Evolutionary conservation across 768 basidiomycete species (phyloP), one percentile per base, ranked within the genome.

Genomic region (Dacryopinax primogenitus): DNA sequence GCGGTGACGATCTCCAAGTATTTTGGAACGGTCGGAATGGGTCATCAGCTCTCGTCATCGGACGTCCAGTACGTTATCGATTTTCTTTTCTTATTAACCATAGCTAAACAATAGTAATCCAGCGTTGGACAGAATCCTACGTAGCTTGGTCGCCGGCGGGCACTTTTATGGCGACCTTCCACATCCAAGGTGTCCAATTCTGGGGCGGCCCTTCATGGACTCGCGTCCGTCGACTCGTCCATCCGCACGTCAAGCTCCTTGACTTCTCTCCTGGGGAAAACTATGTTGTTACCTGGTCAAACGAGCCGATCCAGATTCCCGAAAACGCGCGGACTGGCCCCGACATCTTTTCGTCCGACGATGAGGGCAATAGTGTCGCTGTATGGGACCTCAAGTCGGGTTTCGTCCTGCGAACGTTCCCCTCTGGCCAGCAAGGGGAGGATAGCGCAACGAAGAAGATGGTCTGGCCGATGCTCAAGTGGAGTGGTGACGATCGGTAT

Each of bases 321-420:
- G 87, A 90, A 66, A 85, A 85, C 67, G 85, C 87, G 39, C 78
- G 83, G 32, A 88, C 90, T 74, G 90, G 92, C 9, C 67, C 86
- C 84, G 62, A 87, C 87, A 72, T 90, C 83, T 90, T 93, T 77
- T 88, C 91, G 51, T 85, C 88, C 3, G 93, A 95, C 66, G 96
- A 98, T 74, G 93, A 95, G 77, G 96, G 93, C 33, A 93, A 95
- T 77, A 88, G 92, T 70, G 82, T 98, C 67, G 96, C 94, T 65
- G 85, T 99, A n/a, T 99, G 96, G 96, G 92, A 98, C 71, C 85
- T 95, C 79, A 94, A 92, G 76, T 87, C 93, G 18, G 92, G 92
- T 30, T 81, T 87, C 69, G 84, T 98, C 23, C 82, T 98, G 45
- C 88, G 96, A 63, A 97, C 94, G 1, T 98, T 99, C 77, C 82